phyloP scores from a whole-genome alignment of 768 basidiomycete genomes.

The Boletus rufocinnamomeus region DNA sequence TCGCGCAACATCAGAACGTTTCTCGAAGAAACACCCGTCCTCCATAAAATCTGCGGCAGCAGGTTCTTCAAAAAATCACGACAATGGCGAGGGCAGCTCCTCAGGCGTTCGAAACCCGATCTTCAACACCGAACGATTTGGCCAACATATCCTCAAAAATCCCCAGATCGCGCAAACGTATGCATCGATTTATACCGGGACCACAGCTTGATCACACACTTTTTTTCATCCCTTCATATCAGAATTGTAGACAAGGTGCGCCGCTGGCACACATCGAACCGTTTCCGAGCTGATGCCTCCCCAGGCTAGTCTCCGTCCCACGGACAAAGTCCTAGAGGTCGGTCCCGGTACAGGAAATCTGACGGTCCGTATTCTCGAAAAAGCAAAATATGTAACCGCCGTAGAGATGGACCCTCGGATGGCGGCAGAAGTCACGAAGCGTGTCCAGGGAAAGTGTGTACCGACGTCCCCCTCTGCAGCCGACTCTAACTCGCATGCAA shows the following conservation, averaged over 20 bases:
- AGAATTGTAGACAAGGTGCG: slow-evolving; percentile 67
- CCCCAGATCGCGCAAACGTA: slow-evolving; percentile 89
- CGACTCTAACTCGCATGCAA: not conserved
- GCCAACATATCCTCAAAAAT: slow-evolving; percentile 98
- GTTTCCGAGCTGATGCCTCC: slow-evolving; percentile 4
- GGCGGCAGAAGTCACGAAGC: slow-evolving; percentile 96
- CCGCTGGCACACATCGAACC: not conserved
- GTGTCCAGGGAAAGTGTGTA: slow-evolving; percentile 96
- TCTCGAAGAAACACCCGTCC: slow-evolving; percentile 67
- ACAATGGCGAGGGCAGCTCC: slow-evolving; percentile 39
- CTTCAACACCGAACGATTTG: slow-evolving; percentile 93
- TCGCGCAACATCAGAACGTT: slow-evolving; percentile 74
- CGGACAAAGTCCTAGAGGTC: slow-evolving; percentile 95
- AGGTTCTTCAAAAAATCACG: slow-evolving; percentile 41
- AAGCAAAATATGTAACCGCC: slow-evolving; percentile 89
- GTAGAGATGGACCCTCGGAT: slow-evolving; percentile 99
- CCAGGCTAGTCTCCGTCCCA: slow-evolving; percentile 88
- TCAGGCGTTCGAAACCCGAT: slow-evolving; percentile 74
- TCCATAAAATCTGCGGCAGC: slow-evolving; percentile 46
- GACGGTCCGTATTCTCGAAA: slow-evolving; percentile 90
- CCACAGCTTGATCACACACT: slow-evolving; percentile 13
- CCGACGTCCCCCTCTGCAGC: not conserved
- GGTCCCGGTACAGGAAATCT: slow-evolving; percentile 98
- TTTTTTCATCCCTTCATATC: not conserved
- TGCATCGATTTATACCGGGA: slow-evolving; percentile 33